Evolutionary conservation across 2,329 filamentous ascomycete species (phyloP).

Genomic region (Claviceps sp.): DNA sequence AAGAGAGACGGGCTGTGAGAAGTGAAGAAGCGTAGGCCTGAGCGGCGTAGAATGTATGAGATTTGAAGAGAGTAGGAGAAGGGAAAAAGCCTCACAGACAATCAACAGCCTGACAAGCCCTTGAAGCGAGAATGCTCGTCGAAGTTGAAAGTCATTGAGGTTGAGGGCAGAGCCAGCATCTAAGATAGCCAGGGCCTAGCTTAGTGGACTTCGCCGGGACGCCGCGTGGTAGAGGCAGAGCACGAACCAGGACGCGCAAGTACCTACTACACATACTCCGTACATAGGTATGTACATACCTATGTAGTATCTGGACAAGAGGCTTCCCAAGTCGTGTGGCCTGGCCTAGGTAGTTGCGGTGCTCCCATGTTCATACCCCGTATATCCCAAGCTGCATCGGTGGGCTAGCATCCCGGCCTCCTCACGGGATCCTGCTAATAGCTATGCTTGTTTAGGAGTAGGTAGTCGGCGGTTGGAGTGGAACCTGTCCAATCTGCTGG

Average conservation of each 20-base stretch:
- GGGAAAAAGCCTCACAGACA: neutral
- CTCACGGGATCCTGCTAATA: conserved; percentile 3
- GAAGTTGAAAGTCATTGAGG: neutral
- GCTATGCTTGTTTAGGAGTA: conserved; percentile 4
- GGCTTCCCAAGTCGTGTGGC: neutral
- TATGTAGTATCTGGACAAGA: neutral
- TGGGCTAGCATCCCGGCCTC: neutral
- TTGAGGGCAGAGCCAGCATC: conserved; percentile 2
- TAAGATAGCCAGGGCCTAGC: conserved; percentile 2
- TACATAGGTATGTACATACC: too few species aligned
- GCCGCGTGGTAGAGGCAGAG: neutral
- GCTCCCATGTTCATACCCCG: conserved; percentile 1
- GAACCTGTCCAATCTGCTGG: conserved; percentile 3
- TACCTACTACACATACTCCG: neutral
- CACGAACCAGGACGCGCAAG: neutral
- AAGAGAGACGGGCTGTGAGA: neutral
- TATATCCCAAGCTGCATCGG: conserved; percentile 1
- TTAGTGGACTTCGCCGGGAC: neutral
- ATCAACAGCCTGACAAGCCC: neutral
- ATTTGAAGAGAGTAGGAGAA: neutral
- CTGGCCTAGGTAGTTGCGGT: neutral
- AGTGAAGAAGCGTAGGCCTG: neutral
- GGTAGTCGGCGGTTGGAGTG: conserved; percentile 3
- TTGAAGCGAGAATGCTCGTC: neutral
- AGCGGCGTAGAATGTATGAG: neutral